Evolutionary conservation across 768 basidiomycete species (phyloP).

Genomic region (Boletus vermiculosoides): DNA sequence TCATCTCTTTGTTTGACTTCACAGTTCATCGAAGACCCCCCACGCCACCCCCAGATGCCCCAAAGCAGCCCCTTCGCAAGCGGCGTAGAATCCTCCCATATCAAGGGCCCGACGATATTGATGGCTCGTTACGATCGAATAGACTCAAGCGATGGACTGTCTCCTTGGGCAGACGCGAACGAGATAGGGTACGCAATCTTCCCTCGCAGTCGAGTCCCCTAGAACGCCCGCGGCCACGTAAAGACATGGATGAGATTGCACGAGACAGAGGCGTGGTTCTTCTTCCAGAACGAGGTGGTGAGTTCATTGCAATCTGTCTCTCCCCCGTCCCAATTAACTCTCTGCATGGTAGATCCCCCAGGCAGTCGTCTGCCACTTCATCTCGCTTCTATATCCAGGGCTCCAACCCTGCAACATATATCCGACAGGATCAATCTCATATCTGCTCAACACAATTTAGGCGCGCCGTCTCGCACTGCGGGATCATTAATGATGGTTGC

Average conservation of each 20-base stretch:
- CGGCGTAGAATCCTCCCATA: constrained; percentile 67
- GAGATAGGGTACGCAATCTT: constrained; percentile 62
- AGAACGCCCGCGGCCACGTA: constrained; percentile 45
- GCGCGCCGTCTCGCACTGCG: constrained; percentile 58
- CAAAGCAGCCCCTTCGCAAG: constrained; percentile 66
- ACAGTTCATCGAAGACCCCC: constrained; percentile 68
- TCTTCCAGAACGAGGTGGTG: constrained; percentile 65
- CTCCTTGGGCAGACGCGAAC: constrained; percentile 68
- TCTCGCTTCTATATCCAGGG: constrained; percentile 69
- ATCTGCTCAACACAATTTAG: constrained; percentile 72
- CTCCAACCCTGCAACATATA: constrained; percentile 73
- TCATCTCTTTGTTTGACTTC: constrained; percentile 81
- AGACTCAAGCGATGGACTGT: constrained; percentile 75
- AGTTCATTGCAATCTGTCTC: neutral
- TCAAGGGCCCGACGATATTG: constrained; percentile 63
- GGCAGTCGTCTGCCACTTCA: constrained; percentile 72
- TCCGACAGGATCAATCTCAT: constrained; percentile 79
- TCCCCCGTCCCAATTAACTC: neutral
- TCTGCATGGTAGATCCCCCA: constrained; percentile 51
- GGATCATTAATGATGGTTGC: constrained; percentile 72
- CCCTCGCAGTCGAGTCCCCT: constrained; percentile 44
- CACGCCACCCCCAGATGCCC: constrained; percentile 59
- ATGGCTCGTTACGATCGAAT: constrained; percentile 54
- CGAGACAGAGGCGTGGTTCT: constrained; percentile 67
- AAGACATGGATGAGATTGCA: constrained; percentile 64